Percentiles rank a stretch among this genome's conserved stretches.
Evolutionary conservation across 495 filamentous ascomycete species (phyloP).

Genomic region (Xylaria longipes): DNA sequence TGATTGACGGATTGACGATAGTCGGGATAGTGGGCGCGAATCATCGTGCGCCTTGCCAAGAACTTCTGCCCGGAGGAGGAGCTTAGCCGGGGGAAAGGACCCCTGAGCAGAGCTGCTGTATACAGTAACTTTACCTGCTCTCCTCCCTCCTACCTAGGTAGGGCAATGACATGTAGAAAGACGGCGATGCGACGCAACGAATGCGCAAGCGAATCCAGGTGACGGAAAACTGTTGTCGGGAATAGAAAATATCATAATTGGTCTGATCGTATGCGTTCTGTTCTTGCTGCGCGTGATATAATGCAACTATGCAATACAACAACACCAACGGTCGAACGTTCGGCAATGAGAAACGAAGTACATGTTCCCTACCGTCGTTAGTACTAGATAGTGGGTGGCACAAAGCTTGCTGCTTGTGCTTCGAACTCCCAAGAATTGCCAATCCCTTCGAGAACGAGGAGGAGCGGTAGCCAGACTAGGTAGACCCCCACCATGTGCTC

Average conservation of each 20-base stretch:
- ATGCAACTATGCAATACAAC: conserved; percentile 23
- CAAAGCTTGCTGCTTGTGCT: background rate
- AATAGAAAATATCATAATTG: background rate
- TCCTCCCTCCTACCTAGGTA: background rate
- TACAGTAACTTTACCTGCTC: background rate
- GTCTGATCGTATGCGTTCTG: conserved; percentile 11
- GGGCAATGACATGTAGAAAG: background rate
- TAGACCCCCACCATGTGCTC: conserved; percentile 11
- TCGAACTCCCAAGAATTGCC: conserved; percentile 3
- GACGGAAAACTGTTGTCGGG: background rate
- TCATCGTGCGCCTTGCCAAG: conserved; percentile 5
- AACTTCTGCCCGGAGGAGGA: background rate
- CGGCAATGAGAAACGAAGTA: background rate
- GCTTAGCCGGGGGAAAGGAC: background rate
- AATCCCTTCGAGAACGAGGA: conserved; percentile 1
- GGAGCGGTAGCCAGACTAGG: background rate
- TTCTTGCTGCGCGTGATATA: conserved; percentile 14
- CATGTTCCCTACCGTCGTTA: background rate
- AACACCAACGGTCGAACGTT: background rate
- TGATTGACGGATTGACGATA: conserved; percentile 2
- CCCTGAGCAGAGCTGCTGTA: conserved; percentile 1
- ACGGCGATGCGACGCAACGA: background rate
- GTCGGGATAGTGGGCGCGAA: conserved; percentile 7
- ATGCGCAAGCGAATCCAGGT: background rate
- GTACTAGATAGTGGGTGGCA: background rate